Evolutionary conservation across 176 grass and related monocot species (phyloP).

Genomic region (Triticum monococcum): DNA sequence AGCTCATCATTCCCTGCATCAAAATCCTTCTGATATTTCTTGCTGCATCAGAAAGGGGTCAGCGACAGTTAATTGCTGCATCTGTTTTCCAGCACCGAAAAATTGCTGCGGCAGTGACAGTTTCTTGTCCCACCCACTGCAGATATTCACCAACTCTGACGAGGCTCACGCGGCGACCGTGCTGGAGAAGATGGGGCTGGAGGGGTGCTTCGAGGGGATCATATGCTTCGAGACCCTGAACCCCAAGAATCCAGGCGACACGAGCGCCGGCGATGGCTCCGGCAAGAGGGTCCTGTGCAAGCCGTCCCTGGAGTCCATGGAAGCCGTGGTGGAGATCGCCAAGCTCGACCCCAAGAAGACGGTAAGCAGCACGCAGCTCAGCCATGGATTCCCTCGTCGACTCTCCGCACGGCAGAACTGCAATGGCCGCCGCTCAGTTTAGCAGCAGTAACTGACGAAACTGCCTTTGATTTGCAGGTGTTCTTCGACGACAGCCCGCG

Average conservation of each 20-base stretch:
- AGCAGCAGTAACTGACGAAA: background rate
- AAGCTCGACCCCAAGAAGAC: constrained; percentile 78
- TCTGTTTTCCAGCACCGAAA: background rate
- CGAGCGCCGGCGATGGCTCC: background rate
- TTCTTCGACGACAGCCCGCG: constrained; percentile 91
- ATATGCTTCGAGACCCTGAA: constrained; percentile 98
- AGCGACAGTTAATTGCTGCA: background rate
- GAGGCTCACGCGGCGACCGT: constrained; percentile 59
- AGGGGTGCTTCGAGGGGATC: constrained; percentile 90
- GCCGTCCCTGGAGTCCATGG: constrained; percentile 80
- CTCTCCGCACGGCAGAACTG: background rate
- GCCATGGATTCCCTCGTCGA: no score
- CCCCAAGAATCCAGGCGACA: background rate
- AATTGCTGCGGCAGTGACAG: background rate
- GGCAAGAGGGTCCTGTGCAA: constrained; percentile 75
- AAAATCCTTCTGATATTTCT: background rate
- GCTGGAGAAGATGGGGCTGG: constrained; percentile 68
- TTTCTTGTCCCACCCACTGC: background rate
- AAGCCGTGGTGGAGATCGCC: constrained; percentile 69
- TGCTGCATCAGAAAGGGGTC: background rate
- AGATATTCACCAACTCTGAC: constrained; percentile 96
- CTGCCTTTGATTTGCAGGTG: constrained; percentile 41
- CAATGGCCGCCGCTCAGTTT: background rate
- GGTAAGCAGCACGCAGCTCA: constrained; percentile 19
- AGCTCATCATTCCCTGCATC: background rate